Base-by-base conservation (phyloP, 2,329 filamentous ascomycete species). In the Ophiostoma himal-ulmi region DNA sequence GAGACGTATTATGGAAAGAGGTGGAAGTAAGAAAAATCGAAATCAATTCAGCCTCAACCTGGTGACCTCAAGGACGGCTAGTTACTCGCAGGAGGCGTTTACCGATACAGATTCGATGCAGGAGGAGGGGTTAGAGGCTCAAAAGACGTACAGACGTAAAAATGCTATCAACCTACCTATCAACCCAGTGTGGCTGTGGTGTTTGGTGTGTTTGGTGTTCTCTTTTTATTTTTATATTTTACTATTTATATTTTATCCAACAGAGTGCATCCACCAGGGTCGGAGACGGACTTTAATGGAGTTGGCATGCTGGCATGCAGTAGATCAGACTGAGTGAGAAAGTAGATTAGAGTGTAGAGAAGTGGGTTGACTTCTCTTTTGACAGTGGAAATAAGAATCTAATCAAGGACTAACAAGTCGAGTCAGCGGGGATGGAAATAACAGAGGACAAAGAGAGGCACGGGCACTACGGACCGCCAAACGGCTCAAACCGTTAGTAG, bases 171-270 rank as follows among this genome's bases (percentile, higher is more conserved):
- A 54, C 48, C 48, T 54, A 54, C 48, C 48, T 54, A 8, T 54
- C 48, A 54, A 57, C 52, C 52, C 52, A 57, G 52, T 57, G 52
- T 57, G 52, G 52, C 52, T 57, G 52, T 54, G 48, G 48, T 22
- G n/a, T 57, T 11, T 57, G 11, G 22, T 62, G 8, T 62, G 34
- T 34, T 34, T 34, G 14, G n/a, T 60, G 22, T 60, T 0, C 20
- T 22, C 10, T 54, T 22, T 8, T 54, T 22, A 14, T 30, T 60
- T 5, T 34, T 30, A 14, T 60, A 13, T 6, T 13, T 60, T 17
- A 30, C 26, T 34, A 6, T 26, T 26, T 14, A 17, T 48, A 20
- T 48, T 39, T 48, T 20, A 20, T 48, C 44, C 44, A 48, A 48
- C n/a, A 10, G 20, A 48, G 17, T n/a, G 5, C n/a, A 26, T 14